These are phyloP conservation scores for Allodekkera sacchari DNA, from an alignment of 805 yeast species.

Conservation along the genomic window DNA sequence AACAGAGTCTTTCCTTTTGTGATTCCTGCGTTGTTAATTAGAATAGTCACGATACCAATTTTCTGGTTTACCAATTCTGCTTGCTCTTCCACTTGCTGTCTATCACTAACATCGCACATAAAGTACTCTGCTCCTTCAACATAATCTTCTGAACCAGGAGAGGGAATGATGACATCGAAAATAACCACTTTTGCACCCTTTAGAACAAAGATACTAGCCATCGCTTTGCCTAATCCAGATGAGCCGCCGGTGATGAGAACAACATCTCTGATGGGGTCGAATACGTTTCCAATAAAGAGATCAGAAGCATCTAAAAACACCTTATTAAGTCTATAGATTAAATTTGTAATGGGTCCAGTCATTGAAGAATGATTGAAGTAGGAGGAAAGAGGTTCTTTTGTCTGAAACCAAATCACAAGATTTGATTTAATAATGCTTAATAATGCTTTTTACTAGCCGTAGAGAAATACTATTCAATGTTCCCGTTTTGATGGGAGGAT, in stretches of 20 bases:
- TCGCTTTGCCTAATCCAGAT: constrained; percentile 66
- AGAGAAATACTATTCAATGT: too few species aligned
- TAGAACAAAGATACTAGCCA: constrained; percentile 38
- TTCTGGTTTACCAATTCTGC: constrained; percentile 34
- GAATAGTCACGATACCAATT: constrained; percentile 53
- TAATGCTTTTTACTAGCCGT: too few species aligned
- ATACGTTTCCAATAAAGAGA: constrained; percentile 39
- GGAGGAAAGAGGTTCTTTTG: too few species aligned
- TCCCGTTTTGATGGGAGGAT: too few species aligned
- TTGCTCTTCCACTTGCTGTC: constrained; percentile 33
- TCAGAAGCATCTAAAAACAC: constrained; percentile 27
- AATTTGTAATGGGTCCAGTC: constrained; percentile 22
- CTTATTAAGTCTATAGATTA: constrained; percentile 19
- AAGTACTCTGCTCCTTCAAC: constrained; percentile 42
- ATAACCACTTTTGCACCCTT: constrained; percentile 50
- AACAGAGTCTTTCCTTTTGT: constrained; percentile 49
- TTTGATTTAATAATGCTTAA: background rate
- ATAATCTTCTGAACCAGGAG: constrained; percentile 19
- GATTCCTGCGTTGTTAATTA: constrained; percentile 85
- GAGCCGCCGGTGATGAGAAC: constrained; percentile 80
- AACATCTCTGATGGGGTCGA: constrained; percentile 48
- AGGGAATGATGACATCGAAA: constrained; percentile 49
- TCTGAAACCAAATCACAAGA: too few species aligned
- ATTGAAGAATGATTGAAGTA: constrained; percentile 9
- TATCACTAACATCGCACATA: constrained; percentile 61